phyloP scores from a whole-genome alignment of 108 stramenopile genomes.

The Nitzschia inconspicua region DNA sequence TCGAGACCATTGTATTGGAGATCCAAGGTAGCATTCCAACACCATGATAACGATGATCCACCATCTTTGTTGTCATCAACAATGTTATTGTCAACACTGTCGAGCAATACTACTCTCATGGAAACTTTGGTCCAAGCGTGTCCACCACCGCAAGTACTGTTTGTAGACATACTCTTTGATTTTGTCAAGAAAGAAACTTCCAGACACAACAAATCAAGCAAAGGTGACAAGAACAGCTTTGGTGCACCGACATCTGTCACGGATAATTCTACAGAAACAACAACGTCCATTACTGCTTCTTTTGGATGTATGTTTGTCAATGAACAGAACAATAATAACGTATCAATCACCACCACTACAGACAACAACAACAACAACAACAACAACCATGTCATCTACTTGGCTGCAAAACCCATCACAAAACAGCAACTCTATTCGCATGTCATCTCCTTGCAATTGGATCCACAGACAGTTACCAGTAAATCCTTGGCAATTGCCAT shows the following conservation, averaged over 20 bases:
- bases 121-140: too few relatives aligned
- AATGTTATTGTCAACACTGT: neutral
- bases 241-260: too few relatives aligned
- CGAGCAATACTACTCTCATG: neutral
- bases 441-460: slow-evolving; percentile 2
- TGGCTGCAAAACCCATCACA: slow-evolving; percentile 1
- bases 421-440: neutral
- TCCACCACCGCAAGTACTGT: too few relatives aligned
- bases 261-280: neutral
- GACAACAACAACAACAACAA: neutral
- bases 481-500: neutral
- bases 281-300: neutral
- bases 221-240: too few relatives aligned
- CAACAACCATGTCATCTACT: neutral
- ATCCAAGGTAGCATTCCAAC: slow-evolving; percentile 7
- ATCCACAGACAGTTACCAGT: neutral
- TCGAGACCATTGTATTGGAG: slow-evolving; percentile 25
- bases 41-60: neutral
- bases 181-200: neutral
- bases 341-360: too few relatives aligned
- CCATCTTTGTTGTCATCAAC: neutral
- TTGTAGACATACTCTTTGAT: slow-evolving; percentile 21
- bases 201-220: neutral
- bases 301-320: neutral
- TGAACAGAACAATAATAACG: too few relatives aligned